phyloP scores from a whole-genome alignment of 1,284 basidiomycete species.

The Trichosporon inkin region DNA sequence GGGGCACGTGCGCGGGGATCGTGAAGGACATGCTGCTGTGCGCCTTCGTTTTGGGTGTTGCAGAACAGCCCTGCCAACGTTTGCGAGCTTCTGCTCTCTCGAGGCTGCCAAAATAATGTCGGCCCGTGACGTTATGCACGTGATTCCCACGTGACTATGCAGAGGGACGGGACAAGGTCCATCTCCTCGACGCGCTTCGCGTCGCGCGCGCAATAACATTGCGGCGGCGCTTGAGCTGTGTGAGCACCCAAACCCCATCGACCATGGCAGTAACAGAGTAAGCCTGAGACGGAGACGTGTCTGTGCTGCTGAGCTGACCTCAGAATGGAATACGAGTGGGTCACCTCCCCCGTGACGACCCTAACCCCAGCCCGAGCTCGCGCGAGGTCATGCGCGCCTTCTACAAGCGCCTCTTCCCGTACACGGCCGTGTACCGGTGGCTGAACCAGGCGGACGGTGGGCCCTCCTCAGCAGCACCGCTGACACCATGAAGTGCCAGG shows the following conservation, averaged over 20 bases:
- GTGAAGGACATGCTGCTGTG: slow-evolving; percentile 20
- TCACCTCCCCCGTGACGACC: not conserved
- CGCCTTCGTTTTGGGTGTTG: not conserved
- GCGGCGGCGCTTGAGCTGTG: not conserved
- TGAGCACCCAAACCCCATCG: not conserved
- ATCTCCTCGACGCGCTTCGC: slow-evolving; percentile 7
- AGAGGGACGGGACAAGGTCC: slow-evolving; percentile 1
- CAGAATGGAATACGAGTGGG: slow-evolving; percentile 23
- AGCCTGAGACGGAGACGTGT: not conserved
- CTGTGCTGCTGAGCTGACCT: not conserved
- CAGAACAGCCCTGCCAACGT: not conserved
- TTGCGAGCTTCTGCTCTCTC: not conserved
- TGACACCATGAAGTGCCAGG: slow-evolving; percentile 49
- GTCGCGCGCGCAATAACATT: slow-evolving; percentile 1
- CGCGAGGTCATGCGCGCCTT: slow-evolving; percentile 76
- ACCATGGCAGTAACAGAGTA: slow-evolving; percentile 13
- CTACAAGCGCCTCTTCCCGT: slow-evolving; percentile 89
- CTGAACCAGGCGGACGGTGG: slow-evolving; percentile 78
- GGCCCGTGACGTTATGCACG: not conserved
- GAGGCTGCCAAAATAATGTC: slow-evolving; percentile 12
- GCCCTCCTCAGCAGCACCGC: slow-evolving; percentile 11
- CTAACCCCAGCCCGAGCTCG: slow-evolving; percentile 50
- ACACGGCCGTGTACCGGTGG: slow-evolving; percentile 90
- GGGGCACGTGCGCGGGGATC: slow-evolving; percentile 19
- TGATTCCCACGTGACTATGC: not conserved